Percentiles rank a stretch among this genome's conserved stretches.
Conservation (phyloP, 2,329 filamentous ascomycete genomes). For the Ceratocystis lukuohia region DNA sequence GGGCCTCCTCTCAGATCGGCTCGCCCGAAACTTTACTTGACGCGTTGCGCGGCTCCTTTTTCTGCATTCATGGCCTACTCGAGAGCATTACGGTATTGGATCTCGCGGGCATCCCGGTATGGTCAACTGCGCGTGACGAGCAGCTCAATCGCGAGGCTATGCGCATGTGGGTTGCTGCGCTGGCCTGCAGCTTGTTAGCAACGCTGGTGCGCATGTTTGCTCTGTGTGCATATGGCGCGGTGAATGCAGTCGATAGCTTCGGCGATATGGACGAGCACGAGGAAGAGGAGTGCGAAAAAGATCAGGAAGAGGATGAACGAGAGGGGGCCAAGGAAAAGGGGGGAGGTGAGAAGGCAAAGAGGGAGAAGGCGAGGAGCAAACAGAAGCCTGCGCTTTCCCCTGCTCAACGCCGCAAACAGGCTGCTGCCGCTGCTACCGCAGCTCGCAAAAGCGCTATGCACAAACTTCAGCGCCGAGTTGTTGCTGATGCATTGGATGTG, state of each 20-base stretch:
- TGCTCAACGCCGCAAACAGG: neutral
- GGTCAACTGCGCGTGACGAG: slow-evolving; percentile 35
- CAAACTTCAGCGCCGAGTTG: slow-evolving; percentile 33
- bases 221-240: slow-evolving; percentile 27
- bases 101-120: slow-evolving; percentile 30
- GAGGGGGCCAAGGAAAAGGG: no score
- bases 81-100: slow-evolving; percentile 52
- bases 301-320: slow-evolving; percentile 23
- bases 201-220: slow-evolving; percentile 32
- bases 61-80: slow-evolving; percentile 53
- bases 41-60: slow-evolving; percentile 42
- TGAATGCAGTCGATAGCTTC: slow-evolving; percentile 19
- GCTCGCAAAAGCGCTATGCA: slow-evolving; percentile 3
- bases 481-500: slow-evolving; percentile 48
- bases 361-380: slow-evolving; percentile 24
- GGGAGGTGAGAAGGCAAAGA: slow-evolving; percentile 19
- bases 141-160: slow-evolving; percentile 45
- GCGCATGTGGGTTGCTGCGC: slow-evolving; percentile 55
- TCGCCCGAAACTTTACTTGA: slow-evolving; percentile 29
- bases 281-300: slow-evolving; percentile 23
- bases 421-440: neutral
- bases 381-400: neutral
- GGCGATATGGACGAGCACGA: slow-evolving; percentile 20
- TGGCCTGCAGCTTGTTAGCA: slow-evolving; percentile 38
- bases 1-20: neutral